Evolutionary conservation across 129 eudicot species (phyloP).

Genomic region (Sambucus nigra): DNA sequence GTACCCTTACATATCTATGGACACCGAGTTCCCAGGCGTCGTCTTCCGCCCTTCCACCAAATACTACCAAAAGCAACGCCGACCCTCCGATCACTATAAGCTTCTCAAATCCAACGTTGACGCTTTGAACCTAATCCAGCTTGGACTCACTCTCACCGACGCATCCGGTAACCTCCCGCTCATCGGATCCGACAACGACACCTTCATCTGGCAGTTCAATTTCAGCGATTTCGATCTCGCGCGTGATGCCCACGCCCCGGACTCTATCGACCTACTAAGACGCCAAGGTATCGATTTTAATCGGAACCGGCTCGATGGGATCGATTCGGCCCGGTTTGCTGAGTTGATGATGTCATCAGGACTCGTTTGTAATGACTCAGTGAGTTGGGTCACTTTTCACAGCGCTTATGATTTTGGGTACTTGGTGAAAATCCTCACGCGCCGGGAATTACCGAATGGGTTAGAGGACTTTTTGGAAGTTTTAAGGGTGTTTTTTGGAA

Average conservation of each 20-base stretch:
- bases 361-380: conserved; percentile 52
- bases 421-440: conserved; percentile 63
- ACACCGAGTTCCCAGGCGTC: conserved; percentile 88
- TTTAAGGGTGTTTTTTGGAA: conserved; percentile 48
- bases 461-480: conserved; percentile 37
- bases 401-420: conserved; percentile 85
- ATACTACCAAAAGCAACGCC: conserved; percentile 9
- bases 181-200: conserved; percentile 20
- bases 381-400: conserved; percentile 89
- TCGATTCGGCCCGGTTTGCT: conserved; percentile 58
- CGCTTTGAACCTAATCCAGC: conserved; percentile 54
- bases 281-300: conserved; percentile 67
- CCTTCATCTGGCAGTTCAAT: conserved; percentile 73
- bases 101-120: conserved; percentile 66
- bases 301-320: conserved; percentile 35
- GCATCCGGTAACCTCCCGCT: conserved; percentile 59
- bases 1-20: conserved; percentile 73
- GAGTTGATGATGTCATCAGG: conserved; percentile 76
- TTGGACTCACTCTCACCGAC: conserved; percentile 67
- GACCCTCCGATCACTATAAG: conserved; percentile 40
- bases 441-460: conserved; percentile 41
- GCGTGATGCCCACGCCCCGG: conserved; percentile 61
- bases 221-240: conserved; percentile 52
- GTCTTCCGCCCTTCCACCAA: conserved; percentile 22
- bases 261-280: conserved; percentile 47